Base-by-base conservation (phyloP, 768 basidiomycete genomes). In the Nevesoporus exiguus region DNA sequence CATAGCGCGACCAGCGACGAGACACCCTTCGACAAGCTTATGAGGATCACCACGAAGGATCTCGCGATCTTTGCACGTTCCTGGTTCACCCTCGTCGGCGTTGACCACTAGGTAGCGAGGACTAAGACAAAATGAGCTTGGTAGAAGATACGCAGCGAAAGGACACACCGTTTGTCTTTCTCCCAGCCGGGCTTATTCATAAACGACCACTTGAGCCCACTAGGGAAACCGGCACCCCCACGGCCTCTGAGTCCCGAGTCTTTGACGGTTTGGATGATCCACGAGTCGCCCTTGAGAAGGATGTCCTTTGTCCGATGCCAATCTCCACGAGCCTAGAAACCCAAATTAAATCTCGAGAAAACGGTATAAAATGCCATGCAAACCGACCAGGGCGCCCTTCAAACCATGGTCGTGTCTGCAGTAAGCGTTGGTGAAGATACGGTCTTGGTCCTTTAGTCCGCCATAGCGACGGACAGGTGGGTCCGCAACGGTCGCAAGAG, bases 121-220 rank as follows among this genome's bases (percentile, higher is more conserved):
- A 48, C 94, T 90, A 48, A 25, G 13, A 24, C n/a, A 31, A n/a
- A 40, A 30, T 39, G 31, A 60, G 45, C n/a, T 22, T 19, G 27
- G 30, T 25, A 34, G 34, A 51, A 24, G 11, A 19, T 0, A 9
- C 50, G n/a, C 14, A 39, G 42, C 21, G 5, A 43, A 25, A 48
- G 10, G 22, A 37, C 42, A 62, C 74, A 90, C 87, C 92, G 78
- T 61, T 84, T 84, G 66, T 98, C 96, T 68, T 90, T 88, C 76
- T 98, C 85, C 96, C 96, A 98, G 25, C 86, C 86, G n/a, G 94
- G 95, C 74, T 98, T 99, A 80, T 99, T 98, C 96, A 98, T 96
- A 71, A 93, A 94, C 65, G 87, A 90, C 95, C 95, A 98, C 70
- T 98, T 98, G 63, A 98, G 77, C 22, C 96, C 96, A 60, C 87